A percentile compares a stretch with the other conserved stretches of the same genome.
Conservation (phyloP, 176 grass and related monocot species). For the Oryza glaberrima region DNA sequence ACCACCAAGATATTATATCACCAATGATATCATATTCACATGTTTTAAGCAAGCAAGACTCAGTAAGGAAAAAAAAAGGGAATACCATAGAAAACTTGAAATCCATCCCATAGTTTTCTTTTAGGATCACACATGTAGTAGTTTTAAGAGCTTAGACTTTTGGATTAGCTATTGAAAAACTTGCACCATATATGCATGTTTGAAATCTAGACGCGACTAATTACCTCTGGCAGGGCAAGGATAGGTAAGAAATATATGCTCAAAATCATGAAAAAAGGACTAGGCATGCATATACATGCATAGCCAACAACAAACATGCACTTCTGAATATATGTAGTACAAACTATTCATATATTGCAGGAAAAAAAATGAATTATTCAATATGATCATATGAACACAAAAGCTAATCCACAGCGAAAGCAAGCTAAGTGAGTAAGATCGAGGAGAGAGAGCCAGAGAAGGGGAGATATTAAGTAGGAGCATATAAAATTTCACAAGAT, state of each 20-base stretch:
- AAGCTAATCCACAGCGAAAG: background rate
- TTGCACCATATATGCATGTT: constrained; percentile 10
- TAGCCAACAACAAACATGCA: background rate
- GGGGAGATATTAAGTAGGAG: no score
- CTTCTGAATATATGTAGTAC: background rate
- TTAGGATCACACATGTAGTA: background rate
- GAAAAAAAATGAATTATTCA: background rate
- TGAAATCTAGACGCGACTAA: constrained; percentile 1
- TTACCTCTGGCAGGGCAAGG: background rate
- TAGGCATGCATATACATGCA: background rate
- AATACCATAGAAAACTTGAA: background rate
- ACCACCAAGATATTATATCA: background rate
- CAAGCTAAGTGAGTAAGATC: no score
- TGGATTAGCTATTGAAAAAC: constrained; percentile 43
- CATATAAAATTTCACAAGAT: background rate
- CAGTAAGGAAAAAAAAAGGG: background rate
- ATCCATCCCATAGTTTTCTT: background rate
- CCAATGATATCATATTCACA: background rate
- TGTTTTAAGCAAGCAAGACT: background rate
- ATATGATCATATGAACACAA: background rate
- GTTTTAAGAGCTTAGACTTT: constrained; percentile 1
- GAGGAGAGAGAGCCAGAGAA: background rate
- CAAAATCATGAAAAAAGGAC: background rate
- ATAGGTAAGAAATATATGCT: background rate
- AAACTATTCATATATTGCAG: background rate